phyloP scores from a whole-genome alignment of 768 basidiomycete species.

The Kockovaella imperatae region DNA sequence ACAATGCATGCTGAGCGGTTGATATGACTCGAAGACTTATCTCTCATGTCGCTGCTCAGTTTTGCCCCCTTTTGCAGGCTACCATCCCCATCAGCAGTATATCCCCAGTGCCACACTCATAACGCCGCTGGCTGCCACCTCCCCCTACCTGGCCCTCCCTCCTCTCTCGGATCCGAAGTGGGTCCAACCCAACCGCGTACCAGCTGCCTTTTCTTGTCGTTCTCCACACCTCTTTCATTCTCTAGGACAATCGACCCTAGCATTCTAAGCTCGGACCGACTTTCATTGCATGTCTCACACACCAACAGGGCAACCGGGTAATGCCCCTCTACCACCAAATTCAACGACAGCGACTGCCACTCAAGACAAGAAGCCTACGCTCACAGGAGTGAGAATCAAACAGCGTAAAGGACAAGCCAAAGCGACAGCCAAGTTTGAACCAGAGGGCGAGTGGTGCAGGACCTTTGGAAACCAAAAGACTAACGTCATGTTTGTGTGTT shows the following conservation, averaged over 20 bases:
- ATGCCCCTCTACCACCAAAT: slow-evolving; percentile 21
- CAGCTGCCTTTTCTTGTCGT: not conserved
- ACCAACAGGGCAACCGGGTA: slow-evolving; percentile 27
- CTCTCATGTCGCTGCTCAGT: too few species aligned
- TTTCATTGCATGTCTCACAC: slow-evolving; percentile 40
- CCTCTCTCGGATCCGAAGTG: too few species aligned
- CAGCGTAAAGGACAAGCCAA: slow-evolving; percentile 43
- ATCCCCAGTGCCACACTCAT: too few species aligned
- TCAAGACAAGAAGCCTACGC: slow-evolving; percentile 36
- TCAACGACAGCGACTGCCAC: slow-evolving; percentile 8
- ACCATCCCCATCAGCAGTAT: too few species aligned
- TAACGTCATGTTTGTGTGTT: not conserved
- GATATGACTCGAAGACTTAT: too few species aligned
- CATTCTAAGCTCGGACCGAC: too few species aligned
- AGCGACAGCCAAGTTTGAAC: slow-evolving; percentile 43
- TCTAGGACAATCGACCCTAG: too few species aligned
- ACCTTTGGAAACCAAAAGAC: not conserved
- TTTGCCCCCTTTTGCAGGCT: too few species aligned
- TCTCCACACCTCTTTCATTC: slow-evolving; percentile 1
- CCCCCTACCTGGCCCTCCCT: too few species aligned
- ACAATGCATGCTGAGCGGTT: too few species aligned
- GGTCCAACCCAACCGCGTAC: too few species aligned
- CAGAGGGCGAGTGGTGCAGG: slow-evolving; percentile 31
- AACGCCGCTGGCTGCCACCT: too few species aligned
- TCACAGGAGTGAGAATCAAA: slow-evolving; percentile 43